A percentile compares a stretch with the other conserved stretches of the same genome.
phyloP scores from a whole-genome alignment of 306 rosid species.

The Trifolium fragiferum region DNA sequence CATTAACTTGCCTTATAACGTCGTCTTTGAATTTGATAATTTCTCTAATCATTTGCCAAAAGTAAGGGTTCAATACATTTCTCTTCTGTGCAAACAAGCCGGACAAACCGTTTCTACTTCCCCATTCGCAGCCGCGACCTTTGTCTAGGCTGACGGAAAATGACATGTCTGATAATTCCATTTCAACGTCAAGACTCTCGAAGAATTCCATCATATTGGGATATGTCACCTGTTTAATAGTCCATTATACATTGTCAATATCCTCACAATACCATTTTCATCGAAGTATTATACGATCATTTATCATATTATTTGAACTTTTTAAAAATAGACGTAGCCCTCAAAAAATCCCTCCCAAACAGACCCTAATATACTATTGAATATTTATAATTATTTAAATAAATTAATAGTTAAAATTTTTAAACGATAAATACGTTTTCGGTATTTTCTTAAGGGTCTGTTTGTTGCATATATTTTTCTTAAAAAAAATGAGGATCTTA shows the following conservation, averaged over 20 bases:
- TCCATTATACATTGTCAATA: conserved; percentile 33
- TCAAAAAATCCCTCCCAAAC: too few species aligned
- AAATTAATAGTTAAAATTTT: too few species aligned
- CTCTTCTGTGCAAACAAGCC: conserved; percentile 82
- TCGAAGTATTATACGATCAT: too few species aligned
- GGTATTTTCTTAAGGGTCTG: too few species aligned
- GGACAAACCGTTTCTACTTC: conserved; percentile 76
- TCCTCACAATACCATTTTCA: conserved; percentile 15
- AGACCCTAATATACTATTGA: too few species aligned
- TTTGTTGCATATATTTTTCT: too few species aligned
- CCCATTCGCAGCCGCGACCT: conserved; percentile 88
- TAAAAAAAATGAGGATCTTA: too few species aligned
- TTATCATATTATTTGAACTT: too few species aligned
- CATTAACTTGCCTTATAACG: conserved; percentile 58
- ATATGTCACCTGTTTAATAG: conserved; percentile 75
- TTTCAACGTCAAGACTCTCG: conserved; percentile 81
- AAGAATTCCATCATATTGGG: conserved; percentile 94
- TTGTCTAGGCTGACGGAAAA: conserved; percentile 77
- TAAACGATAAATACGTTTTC: too few species aligned
- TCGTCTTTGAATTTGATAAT: conserved; percentile 76
- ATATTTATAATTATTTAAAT: too few species aligned
- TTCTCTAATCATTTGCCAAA: conserved; percentile 85
- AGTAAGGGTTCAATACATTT: conserved; percentile 69
- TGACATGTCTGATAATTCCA: conserved; percentile 88
- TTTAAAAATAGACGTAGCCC: too few species aligned